These are phyloP conservation scores for Irpex sp. DNA, from an alignment of 1,284 basidiomycete species.

Conservation along the genomic window DNA sequence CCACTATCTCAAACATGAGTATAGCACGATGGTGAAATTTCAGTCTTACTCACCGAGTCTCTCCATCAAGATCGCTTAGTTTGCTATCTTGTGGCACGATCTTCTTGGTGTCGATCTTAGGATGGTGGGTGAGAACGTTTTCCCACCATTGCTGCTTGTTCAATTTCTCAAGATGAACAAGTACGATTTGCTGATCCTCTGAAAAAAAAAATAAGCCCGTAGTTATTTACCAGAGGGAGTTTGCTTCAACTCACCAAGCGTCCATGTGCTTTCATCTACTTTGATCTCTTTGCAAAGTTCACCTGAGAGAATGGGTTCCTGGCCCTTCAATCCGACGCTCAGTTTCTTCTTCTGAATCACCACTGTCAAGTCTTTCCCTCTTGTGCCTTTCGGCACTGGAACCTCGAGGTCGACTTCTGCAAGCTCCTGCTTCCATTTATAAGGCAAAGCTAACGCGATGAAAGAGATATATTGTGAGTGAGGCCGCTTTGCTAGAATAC, in stretches of 20 bases:
- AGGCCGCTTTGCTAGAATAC: conserved; percentile 11
- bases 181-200: conserved; percentile 79
- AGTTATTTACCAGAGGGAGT: not conserved
- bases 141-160: conserved; percentile 96
- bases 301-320: conserved; percentile 84
- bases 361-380: conserved; percentile 74
- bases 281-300: conserved; percentile 93
- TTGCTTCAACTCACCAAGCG: conserved; percentile 61
- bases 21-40: not conserved
- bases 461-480: conserved; percentile 20
- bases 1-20: conserved; percentile 47
- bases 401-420: conserved; percentile 83
- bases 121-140: conserved; percentile 92
- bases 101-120: conserved; percentile 96
- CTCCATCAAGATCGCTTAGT: conserved; percentile 92
- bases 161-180: conserved; percentile 85
- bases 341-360: conserved; percentile 81
- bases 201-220: not conserved
- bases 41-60: conserved; percentile 63
- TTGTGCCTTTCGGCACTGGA: conserved; percentile 85
- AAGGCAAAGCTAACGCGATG: conserved; percentile 71
- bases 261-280: conserved; percentile 97
- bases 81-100: conserved; percentile 96
- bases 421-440: conserved; percentile 90
- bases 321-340: conserved; percentile 81